Conservation (phyloP, 2,329 filamentous ascomycete species). For the Anthostomella pinea region DNA sequence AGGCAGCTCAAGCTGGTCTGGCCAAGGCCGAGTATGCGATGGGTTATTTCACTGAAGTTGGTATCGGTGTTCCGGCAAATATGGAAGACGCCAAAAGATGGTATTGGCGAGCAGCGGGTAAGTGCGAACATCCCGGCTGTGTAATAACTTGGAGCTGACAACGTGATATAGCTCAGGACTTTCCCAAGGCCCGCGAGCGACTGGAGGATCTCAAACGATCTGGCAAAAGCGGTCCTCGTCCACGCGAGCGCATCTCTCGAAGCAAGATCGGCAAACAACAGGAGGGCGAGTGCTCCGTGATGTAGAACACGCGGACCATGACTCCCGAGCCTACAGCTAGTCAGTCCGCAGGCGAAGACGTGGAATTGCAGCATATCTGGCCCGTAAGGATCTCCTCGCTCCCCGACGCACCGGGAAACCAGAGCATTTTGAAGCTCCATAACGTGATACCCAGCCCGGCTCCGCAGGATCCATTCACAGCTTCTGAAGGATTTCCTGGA, state of each 20-base stretch:
- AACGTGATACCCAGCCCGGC: too few species aligned
- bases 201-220: constrained; percentile 87
- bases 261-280: constrained; percentile 80
- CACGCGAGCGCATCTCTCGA: constrained; percentile 74
- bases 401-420: background rate
- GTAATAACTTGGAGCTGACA: constrained; percentile 25
- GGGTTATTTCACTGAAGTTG: constrained; percentile 95
- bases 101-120: constrained; percentile 97
- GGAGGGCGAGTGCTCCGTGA: constrained; percentile 82
- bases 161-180: constrained; percentile 73
- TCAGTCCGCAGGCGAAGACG: background rate
- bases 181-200: constrained; percentile 86
- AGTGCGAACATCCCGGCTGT: constrained; percentile 48
- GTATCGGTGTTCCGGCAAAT: constrained; percentile 82
- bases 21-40: constrained; percentile 97
- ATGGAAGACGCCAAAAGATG: constrained; percentile 95
- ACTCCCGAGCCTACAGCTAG: constrained; percentile 3
- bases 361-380: background rate
- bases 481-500: too few species aligned
- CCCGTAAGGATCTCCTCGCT: background rate
- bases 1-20: constrained; percentile 82
- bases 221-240: constrained; percentile 69
- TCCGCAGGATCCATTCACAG: too few species aligned
- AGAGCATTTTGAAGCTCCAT: background rate
- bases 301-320: constrained; percentile 50